A percentile compares a stretch with the other conserved stretches of the same genome.
phyloP scores from a whole-genome alignment of 345 rosid species.

The Physaria fendleri region DNA sequence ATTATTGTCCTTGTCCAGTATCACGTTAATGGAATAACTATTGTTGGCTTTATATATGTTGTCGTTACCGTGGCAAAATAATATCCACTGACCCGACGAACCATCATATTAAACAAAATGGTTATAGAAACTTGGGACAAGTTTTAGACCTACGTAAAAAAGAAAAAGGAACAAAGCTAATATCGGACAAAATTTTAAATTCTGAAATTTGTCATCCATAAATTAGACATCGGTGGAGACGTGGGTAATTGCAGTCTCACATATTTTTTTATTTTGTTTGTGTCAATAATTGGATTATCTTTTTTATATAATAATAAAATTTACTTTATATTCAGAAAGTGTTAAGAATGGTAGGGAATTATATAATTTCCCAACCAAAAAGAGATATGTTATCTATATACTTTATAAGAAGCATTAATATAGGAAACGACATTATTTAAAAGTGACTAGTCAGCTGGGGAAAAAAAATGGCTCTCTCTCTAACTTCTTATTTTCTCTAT shows the following conservation, averaged over 20 bases:
- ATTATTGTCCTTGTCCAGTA: background rate
- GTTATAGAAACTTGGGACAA: background rate
- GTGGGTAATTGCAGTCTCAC: conserved; percentile 8
- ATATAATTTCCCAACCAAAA: too few relatives aligned
- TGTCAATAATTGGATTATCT: too few relatives aligned
- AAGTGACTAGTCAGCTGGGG: too few relatives aligned
- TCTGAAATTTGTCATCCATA: background rate
- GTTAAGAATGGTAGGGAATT: too few relatives aligned
- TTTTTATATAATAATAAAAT: too few relatives aligned
- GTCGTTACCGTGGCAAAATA: conserved; percentile 11
- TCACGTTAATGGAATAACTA: conserved; percentile 1
- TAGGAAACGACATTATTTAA: too few relatives aligned
- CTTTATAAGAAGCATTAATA: too few relatives aligned
- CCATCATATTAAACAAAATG: background rate
- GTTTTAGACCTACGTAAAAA: background rate
- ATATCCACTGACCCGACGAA: conserved; percentile 5
- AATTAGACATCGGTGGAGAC: background rate
- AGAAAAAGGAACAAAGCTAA: background rate
- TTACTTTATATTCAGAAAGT: too few relatives aligned
- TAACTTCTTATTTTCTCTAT: too few relatives aligned
- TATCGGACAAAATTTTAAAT: background rate
- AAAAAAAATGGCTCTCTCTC: too few relatives aligned
- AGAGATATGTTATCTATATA: too few relatives aligned
- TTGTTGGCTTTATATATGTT: background rate
- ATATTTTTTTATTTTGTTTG: too few relatives aligned